These are phyloP conservation scores for Umbelopsis sp. DNA, from an alignment of 192 early-diverging fungal species.

Conservation along the genomic window DNA sequence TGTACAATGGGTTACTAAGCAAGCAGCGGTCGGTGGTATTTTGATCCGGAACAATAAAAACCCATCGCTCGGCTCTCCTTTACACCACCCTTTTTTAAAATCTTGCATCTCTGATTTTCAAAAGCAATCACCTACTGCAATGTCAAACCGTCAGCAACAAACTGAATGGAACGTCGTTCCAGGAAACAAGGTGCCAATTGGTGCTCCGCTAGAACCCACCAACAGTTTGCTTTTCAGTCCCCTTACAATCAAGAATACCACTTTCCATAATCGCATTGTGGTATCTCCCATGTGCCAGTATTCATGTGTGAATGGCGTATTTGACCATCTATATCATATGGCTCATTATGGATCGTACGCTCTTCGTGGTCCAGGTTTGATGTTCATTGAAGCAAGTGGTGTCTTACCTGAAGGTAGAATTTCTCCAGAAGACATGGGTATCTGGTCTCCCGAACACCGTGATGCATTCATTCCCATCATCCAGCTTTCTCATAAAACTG, in stretches of 20 bases:
- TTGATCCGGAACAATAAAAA: too few species aligned
- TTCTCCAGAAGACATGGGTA: constrained; percentile 72
- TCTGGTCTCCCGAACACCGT: constrained; percentile 85
- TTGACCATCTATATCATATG: constrained; percentile 59
- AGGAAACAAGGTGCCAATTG: not conserved
- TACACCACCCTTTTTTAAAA: too few species aligned
- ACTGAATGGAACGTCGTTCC: not conserved
- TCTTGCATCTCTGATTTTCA: too few species aligned
- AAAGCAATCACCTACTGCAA: too few species aligned
- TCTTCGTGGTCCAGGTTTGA: constrained; percentile 74
- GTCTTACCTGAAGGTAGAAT: constrained; percentile 80
- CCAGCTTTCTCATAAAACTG: constrained; percentile 63
- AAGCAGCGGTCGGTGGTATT: too few species aligned
- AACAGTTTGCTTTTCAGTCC: constrained; percentile 63
- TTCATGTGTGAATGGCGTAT: constrained; percentile 65
- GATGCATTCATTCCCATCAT: constrained; percentile 59
- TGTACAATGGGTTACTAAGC: too few species aligned
- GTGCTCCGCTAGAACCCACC: not conserved
- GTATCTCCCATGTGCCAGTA: constrained; percentile 90
- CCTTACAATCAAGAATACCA: constrained; percentile 62
- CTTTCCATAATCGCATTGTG: constrained; percentile 74
- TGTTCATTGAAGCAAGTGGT: constrained; percentile 78
- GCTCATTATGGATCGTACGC: constrained; percentile 70
- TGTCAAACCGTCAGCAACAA: too few species aligned
- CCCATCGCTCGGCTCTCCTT: too few species aligned